Conservation (phyloP, 2,329 filamentous ascomycete species). For the Penicillium sp. region DNA sequence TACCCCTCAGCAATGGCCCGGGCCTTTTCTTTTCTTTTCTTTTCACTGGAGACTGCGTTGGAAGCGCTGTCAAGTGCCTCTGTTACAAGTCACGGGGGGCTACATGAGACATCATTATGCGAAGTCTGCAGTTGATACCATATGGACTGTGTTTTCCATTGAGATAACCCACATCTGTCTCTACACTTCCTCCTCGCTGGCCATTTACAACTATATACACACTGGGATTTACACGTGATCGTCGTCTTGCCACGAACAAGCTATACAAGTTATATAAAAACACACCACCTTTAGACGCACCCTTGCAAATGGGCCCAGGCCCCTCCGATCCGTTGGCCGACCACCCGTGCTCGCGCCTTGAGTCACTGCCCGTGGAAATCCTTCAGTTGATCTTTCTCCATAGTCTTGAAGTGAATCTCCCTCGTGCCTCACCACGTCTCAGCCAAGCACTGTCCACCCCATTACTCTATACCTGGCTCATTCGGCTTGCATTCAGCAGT, state of each 20-base stretch:
- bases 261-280: neutral
- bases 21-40: neutral
- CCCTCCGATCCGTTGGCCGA: constrained; percentile 3
- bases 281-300: neutral
- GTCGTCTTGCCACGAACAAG: neutral
- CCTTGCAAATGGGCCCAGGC: constrained; percentile 14
- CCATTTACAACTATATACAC: neutral
- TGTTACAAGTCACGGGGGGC: neutral
- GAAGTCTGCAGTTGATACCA: neutral
- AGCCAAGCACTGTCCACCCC: constrained; percentile 34
- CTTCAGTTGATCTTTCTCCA: constrained; percentile 46
- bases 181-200: neutral
- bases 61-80: neutral
- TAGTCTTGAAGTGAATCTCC: constrained; percentile 42
- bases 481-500: constrained; percentile 38
- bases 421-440: constrained; percentile 38
- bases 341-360: constrained; percentile 28
- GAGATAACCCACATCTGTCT: constrained; percentile 1
- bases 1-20: constrained; percentile 4
- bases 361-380: constrained; percentile 42
- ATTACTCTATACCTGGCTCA: constrained; percentile 37
- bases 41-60: neutral
- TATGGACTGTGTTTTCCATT: constrained; percentile 4
- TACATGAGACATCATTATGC: neutral
- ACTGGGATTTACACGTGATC: neutral